phyloP scores from a whole-genome alignment of 176 grass and related monocot genomes.

The Oryza meyeriana region DNA sequence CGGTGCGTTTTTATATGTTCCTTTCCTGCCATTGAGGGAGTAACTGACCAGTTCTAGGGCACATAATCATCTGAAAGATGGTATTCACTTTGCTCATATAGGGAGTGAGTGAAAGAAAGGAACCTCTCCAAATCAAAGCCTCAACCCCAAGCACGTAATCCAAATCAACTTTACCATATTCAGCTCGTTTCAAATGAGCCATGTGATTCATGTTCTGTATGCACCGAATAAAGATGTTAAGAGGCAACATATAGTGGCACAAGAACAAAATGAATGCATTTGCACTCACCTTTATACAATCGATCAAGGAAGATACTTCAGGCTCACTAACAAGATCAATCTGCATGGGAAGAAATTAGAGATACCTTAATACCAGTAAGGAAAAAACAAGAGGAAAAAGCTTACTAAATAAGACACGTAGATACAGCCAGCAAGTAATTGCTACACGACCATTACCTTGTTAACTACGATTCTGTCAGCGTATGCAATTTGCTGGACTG shows the following conservation, averaged over 20 bases:
- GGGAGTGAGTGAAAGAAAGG: conserved; percentile 21
- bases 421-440: background rate
- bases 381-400: background rate
- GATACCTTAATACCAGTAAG: background rate
- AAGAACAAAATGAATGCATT: background rate
- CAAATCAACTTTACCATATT: conserved; percentile 90
- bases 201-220: conserved; percentile 86
- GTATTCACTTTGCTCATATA: background rate
- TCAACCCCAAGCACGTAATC: conserved; percentile 99
- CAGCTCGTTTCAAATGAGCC: conserved; percentile 84
- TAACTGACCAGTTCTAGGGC: background rate
- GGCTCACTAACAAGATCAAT: conserved; percentile 87
- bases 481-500: conserved; percentile 95
- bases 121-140: conserved; percentile 99
- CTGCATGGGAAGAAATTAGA: conserved; percentile 47
- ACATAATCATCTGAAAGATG: background rate
- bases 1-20: background rate
- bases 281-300: conserved; percentile 68
- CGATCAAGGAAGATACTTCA: conserved; percentile 78
- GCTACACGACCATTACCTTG: conserved; percentile 54
- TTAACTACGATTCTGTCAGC: conserved; percentile 97
- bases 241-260: background rate
- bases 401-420: background rate
- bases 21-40: background rate
- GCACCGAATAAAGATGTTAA: conserved; percentile 35